Conservation (phyloP, 1,284 basidiomycete species). For the Athelia psychrophila region DNA sequence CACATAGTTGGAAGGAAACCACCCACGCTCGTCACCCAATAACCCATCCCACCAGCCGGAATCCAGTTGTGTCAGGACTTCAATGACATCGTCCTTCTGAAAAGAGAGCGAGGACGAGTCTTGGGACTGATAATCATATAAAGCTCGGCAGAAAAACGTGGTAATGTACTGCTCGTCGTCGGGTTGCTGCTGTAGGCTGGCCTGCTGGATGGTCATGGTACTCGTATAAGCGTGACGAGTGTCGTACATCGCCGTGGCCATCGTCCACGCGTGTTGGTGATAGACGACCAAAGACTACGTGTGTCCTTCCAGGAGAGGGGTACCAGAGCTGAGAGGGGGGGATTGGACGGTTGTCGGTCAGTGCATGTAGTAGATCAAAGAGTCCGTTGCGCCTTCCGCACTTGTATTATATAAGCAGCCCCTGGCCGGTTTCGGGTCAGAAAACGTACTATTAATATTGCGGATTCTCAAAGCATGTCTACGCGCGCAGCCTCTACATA, state of each 20-base stretch:
- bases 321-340: too few relatives aligned
- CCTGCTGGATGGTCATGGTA: not conserved
- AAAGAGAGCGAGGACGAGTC: constrained; percentile 91
- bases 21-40: constrained; percentile 85
- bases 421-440: too few relatives aligned
- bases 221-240: not conserved
- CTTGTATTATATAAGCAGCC: too few relatives aligned
- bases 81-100: constrained; percentile 84
- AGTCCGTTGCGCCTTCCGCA: too few relatives aligned
- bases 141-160: constrained; percentile 86
- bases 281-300: too few relatives aligned
- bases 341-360: too few relatives aligned
- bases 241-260: not conserved
- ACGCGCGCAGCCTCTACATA: not conserved
- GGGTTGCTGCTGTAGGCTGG: constrained; percentile 18
- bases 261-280: not conserved
- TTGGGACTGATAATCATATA: constrained; percentile 90
- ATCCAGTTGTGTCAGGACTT: constrained; percentile 88
- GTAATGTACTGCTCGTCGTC: constrained; percentile 58
- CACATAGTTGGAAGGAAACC: constrained; percentile 99
- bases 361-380: too few relatives aligned
- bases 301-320: too few relatives aligned
- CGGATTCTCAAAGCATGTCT: too few relatives aligned
- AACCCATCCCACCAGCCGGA: constrained; percentile 99
- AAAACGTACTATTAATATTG: too few relatives aligned